Base-by-base conservation (phyloP, 305 asterid species). In the Plantago rigida region DNA sequence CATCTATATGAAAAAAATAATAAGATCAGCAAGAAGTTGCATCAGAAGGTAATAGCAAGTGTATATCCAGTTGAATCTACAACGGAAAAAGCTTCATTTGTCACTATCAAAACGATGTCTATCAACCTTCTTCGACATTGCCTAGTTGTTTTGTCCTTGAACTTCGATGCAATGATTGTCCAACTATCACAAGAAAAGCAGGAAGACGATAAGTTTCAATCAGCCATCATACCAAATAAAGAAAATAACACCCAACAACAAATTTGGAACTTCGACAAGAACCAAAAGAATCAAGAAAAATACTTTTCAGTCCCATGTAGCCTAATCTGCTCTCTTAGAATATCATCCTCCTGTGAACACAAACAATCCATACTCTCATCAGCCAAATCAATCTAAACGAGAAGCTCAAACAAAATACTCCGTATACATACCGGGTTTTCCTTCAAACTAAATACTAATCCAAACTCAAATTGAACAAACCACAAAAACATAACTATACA, bases 121-220 rank as follows among this genome's bases (percentile, higher is more conserved):
- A 78, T 79, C 78, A 64, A 92, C 97, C 99, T 92, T 74, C 99
- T 86, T 80, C 97, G 81, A 78, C 99, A 92, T 77, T 92, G 99
- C 78, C 99, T 89, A 46, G 97, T 86, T 55, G 99, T 84, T 77
- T 92, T 92, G 81, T 89, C 97, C 85, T 82, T 84, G 75, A 88
- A 92, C 51, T 89, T 92, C 0, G 97, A 89, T 42, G 99, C 99
- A 53, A 89, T 82, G 71, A 80, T 83, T 51, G 91, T 77, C 97
- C 99, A 92, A 79, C 97, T 92, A 65, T 41, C 54, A 71, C 63
- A 63, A 61, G 63, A 61, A 26, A 67, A 59, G 44, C 44, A 29
- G 13, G 62, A 71, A 28, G 45, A 51, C 15, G 67, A 71, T 68
- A 59, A 79, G 70, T 58, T 56, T 65, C 76, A 75, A n/a, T 45